Base-by-base conservation (phyloP, 2,329 filamentous ascomycete genomes). In the Penicillium sp. region DNA sequence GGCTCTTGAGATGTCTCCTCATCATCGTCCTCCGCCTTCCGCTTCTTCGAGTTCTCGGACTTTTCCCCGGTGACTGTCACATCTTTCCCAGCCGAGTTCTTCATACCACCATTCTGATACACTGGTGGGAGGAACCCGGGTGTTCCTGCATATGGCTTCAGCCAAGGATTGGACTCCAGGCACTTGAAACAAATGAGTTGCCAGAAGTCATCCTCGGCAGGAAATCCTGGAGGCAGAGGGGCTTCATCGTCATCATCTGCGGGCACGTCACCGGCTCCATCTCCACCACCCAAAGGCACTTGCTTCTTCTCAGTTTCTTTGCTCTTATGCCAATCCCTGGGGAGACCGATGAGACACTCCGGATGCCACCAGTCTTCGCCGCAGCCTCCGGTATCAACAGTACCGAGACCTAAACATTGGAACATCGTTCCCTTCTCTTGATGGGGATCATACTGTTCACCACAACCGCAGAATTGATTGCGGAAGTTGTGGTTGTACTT, bases 331-430 rank as follows among this genome's bases (percentile, higher is more conserved):
- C 86, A 90, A 49, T 82, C 78, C 9, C 88, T 80, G 0, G 85
- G 82, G 57, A 94, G 72, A 5, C 90, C 90, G 40, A 95, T 81
- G 6, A 97, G 73, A 64, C 91, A 97, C 52, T 93, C 89, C 0
- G 91, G 89, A 71, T 97, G 91, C 78, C 89, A 97, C 91, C 91
- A 97, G 64, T 97, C 91, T 71, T 97, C 91, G 10, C 91, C 91
- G 69, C 91, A 97, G 4, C 90, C 91, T 13, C 90, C 90, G 1
- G 85, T 84, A 56, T 91, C 86, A 10, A 80, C 77, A 0, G 82
- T 85, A 0, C 89, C 89, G 0, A 97, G 74, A 0, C 91, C 91
- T 2, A 97, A 69, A 64, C 93, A 98, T 68, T 98, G 93, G 59
- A 94, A 98, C 93, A 98, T 98, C 31, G 90, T 97, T 0, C 91